Evolutionary conservation across 108 stramenopile genomes (phyloP), one percentile per base, ranked within the genome.

Genomic region (Cyclostephanos invisitatus): DNA sequence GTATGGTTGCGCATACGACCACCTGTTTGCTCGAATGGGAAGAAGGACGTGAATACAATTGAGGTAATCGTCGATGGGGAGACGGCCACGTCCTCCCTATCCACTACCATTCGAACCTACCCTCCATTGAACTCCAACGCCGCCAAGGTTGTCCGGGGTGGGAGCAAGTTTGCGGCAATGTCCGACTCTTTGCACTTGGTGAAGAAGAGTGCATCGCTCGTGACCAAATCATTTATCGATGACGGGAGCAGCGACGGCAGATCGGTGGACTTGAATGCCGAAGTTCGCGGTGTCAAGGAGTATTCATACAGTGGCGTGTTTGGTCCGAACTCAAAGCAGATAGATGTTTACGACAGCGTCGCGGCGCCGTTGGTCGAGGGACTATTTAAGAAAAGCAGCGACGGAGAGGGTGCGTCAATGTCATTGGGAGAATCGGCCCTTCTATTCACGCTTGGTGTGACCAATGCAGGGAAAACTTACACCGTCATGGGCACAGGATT

Each of bases 401-500:
- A 66, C 15, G 42, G 68, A 29, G 49, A 60, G 10, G 40, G n/a
- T 11, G 40, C 20, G 7, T 15, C 17, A 6, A 10, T 42, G 28
- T 40, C 42, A 8, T 35, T 80, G 18, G 87, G 82, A 28, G 77
- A 86, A 51, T 92, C 91, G 10, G 91, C 89, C 15, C 73, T 99
- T 11, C 72, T 99, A 7, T 99, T 99, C 68, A 91, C 97, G 9
- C 97, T 98, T 63, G 99, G 99, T 7, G 94, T 98, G 46, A 99
- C 99, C 14, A 98, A 98, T 71, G 97, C 99, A 2, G 99, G 99
- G 7, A 99, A 98, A 81, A 98, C 98, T 0, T 86, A 98, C 79
- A 99, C 98, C 28, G 90, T 99, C 27, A 91, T 96, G 69, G 99
- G 99, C 7, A 83, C 62, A 22, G 76, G 76, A 79, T 65, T 71